A percentile compares a stretch with the other conserved stretches of the same genome.
Evolutionary conservation across 2,329 filamentous ascomycete species (phyloP).

Genomic region (Ophiocordyceps unilateralis): DNA sequence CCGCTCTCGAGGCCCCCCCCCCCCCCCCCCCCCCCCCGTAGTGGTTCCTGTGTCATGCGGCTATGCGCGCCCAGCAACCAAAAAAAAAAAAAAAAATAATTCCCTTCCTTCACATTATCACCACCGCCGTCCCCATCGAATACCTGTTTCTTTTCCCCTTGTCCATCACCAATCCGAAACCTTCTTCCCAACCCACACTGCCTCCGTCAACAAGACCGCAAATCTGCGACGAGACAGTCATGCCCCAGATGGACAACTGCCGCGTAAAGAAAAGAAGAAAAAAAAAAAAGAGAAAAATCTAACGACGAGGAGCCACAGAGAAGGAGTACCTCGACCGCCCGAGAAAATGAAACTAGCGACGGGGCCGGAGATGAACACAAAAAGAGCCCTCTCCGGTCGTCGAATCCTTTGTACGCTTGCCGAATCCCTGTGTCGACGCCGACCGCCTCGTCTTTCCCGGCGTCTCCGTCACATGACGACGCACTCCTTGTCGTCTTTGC

Average conservation of each 20-base stretch:
- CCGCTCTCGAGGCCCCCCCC: no score
- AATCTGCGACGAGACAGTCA: neutral
- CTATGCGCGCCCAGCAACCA: neutral
- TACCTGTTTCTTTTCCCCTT: neutral
- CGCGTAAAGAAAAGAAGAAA: neutral
- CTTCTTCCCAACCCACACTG: neutral
- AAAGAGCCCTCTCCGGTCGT: constrained; percentile 4
- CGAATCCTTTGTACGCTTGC: neutral
- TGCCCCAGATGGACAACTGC: neutral
- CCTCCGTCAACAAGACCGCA: neutral
- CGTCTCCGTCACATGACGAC: constrained; percentile 41
- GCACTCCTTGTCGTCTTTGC: constrained; percentile 37
- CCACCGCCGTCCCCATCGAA: neutral
- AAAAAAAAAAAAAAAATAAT: no score
- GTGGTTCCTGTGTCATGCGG: neutral
- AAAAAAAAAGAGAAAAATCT: neutral
- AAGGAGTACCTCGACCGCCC: no score
- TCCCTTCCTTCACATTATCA: neutral
- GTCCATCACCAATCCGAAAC: neutral
- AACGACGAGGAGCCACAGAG: neutral
- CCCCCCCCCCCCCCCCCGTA: no score
- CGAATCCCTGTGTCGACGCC: no score
- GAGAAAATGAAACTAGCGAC: neutral
- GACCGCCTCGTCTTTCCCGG: no score
- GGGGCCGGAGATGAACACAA: neutral